Base-by-base conservation (phyloP, 2,329 filamentous ascomycete species). In the Sporothrix pallida region DNA sequence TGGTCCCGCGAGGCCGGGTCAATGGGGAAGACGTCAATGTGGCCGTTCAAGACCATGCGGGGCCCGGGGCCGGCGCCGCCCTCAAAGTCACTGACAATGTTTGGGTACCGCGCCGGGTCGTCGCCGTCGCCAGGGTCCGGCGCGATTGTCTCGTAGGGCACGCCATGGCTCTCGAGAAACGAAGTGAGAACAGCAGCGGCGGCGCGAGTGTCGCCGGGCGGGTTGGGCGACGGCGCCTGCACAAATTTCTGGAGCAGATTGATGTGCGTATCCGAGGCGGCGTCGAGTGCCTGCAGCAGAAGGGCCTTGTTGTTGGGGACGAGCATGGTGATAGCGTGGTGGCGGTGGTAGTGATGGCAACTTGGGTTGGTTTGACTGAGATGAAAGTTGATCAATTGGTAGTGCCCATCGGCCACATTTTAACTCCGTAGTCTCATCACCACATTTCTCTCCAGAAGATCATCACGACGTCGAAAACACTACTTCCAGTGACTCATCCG, bases 21-120 rank as follows among this genome's bases (percentile, higher is more conserved):
- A 5, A 74, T 70, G 2, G 72, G 72, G n/a, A 75, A 75, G 2
- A 75, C 72, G 58, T 74, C 73, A 17, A 73, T 65, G 60, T 72
- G 73, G 3, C 73, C 70, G 44, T 74, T 74, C 17, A 74, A 60
- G 9, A 73, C 71, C 2, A 72, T 23, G 7, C 71, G 73, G n/a
- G 71, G 73, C 1, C 71, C 73, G 26, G 56, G 15, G 2, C 73
- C 73, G 3, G 5, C 20, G 0, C 60, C 73, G 20, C 73, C 73
- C 23, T 9, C 65, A 50, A 74, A 74, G 20, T 74, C 73, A 60
- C 65, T 71, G 54, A 74, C 71, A 52, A 74, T 68, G 60, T 71
- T 74, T 13, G 73, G 73, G 23, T 65, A 20, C 37, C 60, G 23
- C 15, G 8, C 60, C 17, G 44, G 42, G 23, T 67, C 44, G 20